A percentile compares a stretch with the other conserved stretches of the same genome.
These are phyloP conservation scores for Rhodotorula graminis DNA, from an alignment of 768 basidiomycete genomes.

Conservation along the genomic window DNA sequence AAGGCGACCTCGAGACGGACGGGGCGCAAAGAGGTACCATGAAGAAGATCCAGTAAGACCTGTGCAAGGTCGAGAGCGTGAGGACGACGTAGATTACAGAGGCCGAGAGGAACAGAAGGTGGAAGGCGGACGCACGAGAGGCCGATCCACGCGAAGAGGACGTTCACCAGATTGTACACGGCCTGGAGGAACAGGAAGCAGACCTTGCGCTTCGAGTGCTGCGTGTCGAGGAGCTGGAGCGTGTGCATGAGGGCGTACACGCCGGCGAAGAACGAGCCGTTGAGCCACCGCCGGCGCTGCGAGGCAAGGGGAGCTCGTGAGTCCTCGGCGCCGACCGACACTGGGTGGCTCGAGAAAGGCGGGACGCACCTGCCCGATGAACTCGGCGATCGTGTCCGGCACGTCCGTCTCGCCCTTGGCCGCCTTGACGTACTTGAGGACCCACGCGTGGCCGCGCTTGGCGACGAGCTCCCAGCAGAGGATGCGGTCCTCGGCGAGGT, in stretches of 20 bases:
- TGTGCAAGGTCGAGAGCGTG: not conserved
- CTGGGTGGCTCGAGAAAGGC: no score
- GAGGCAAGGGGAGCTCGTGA: not conserved
- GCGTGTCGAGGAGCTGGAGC: slow-evolving; percentile 70
- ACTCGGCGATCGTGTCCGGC: slow-evolving; percentile 82
- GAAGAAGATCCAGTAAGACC: slow-evolving; percentile 35
- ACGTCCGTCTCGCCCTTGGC: slow-evolving; percentile 97
- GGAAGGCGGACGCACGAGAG: slow-evolving; percentile 59
- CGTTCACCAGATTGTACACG: slow-evolving; percentile 76
- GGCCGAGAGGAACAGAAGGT: not conserved
- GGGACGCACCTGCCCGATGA: slow-evolving; percentile 70
- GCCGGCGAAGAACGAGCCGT: slow-evolving; percentile 88
- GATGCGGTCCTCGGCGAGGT: slow-evolving; percentile 53
- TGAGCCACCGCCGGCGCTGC: slow-evolving; percentile 47
- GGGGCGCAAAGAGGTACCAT: slow-evolving; percentile 11
- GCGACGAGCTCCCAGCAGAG: slow-evolving; percentile 90
- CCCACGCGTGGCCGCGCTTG: slow-evolving; percentile 68
- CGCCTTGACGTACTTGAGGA: slow-evolving; percentile 62
- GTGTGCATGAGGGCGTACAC: slow-evolving; percentile 87
- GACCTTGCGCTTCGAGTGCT: slow-evolving; percentile 75
- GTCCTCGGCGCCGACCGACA: not conserved
- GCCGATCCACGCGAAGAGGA: slow-evolving; percentile 90
- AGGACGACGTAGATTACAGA: no score
- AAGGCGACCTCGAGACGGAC: no score
- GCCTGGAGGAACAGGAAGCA: slow-evolving; percentile 69